Base-by-base conservation (phyloP, 2,329 filamentous ascomycete species). In the Lecanicillium sp. region DNA sequence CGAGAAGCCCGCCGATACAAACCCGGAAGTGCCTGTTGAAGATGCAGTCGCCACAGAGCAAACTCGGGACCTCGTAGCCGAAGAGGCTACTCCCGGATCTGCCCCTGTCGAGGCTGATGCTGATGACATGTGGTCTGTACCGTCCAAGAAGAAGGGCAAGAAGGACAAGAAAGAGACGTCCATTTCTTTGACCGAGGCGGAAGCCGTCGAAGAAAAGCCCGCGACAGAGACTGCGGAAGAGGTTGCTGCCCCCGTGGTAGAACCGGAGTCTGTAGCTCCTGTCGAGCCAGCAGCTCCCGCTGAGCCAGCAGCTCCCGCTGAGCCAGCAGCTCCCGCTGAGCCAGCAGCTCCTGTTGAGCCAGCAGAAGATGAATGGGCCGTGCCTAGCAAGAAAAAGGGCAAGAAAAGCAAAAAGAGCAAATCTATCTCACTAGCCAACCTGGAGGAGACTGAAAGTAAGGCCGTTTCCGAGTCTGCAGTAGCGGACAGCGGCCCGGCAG, bases 351-450 rank as follows among this genome's bases (percentile, higher is more conserved):
- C 38, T 20, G 20, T 33, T 23, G 21, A 39, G 17, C 38, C 39
- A 5, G 42, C 23, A 6, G 44, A 48, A 56, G 26, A 52, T 54
- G 37, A 56, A 55, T 47, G 38, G 38, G 24, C 43, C n/a, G 12
- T 33, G 36, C 45, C 49, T n/a, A 42, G 24, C n/a, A 51, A 54
- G 40, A 69, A 68, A 52, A 69, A 68, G 48, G 56, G 61, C 48
- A 66, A 66, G 56, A 66, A 65, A 59, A 66, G 56, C 62, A 68
- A 64, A 54, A 48, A 42, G 4, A 9, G 17, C 17, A 48, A 42
- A 17, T 38, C 46, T 5, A 15, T 43, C 6, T 23, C 46, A 6
- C 26, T 29, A n/a, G 27, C 49, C 12, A 23, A 40, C n/a, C 17
- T 36, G 10, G 43, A 50, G 20, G 21, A 46, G 8, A 45, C 44